Conservation (phyloP, 2,329 filamentous ascomycete genomes). For the Gremmenia infestans region DNA sequence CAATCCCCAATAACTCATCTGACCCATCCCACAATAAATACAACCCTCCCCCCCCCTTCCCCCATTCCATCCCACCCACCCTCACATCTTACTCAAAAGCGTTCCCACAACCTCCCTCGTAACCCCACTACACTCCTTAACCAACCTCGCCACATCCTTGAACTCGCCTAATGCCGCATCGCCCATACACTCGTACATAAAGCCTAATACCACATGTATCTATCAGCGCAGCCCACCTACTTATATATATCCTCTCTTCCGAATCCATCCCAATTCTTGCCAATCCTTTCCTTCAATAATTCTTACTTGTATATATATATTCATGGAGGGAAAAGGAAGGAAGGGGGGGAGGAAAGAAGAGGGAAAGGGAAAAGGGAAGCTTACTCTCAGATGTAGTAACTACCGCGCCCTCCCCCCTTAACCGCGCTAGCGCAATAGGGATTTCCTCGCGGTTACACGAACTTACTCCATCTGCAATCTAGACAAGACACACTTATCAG, state of each 20-base stretch:
- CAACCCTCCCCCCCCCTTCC: not conserved
- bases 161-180: constrained; percentile 74
- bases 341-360: not conserved
- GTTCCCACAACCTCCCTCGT: constrained; percentile 65
- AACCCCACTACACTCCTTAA: constrained; percentile 69
- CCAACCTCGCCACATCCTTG: constrained; percentile 64
- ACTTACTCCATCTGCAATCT: constrained; percentile 79
- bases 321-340: not conserved
- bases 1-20: too few species aligned
- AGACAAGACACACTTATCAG: not conserved
- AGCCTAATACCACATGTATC: not conserved
- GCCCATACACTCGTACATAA: constrained; percentile 79
- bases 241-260: too few species aligned
- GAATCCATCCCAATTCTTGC: not conserved
- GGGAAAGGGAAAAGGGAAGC: constrained; percentile 14
- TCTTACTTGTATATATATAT: not conserved
- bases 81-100: constrained; percentile 58
- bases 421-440: constrained; percentile 67
- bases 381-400: constrained; percentile 87
- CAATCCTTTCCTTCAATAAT: not conserved
- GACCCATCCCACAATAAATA: not conserved
- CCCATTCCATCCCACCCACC: not conserved
- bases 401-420: constrained; percentile 69
- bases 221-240: too few species aligned
- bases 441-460: constrained; percentile 83